Conservation (phyloP, 2,329 filamentous ascomycete genomes). For the Verticillium zaregamsianum region DNA sequence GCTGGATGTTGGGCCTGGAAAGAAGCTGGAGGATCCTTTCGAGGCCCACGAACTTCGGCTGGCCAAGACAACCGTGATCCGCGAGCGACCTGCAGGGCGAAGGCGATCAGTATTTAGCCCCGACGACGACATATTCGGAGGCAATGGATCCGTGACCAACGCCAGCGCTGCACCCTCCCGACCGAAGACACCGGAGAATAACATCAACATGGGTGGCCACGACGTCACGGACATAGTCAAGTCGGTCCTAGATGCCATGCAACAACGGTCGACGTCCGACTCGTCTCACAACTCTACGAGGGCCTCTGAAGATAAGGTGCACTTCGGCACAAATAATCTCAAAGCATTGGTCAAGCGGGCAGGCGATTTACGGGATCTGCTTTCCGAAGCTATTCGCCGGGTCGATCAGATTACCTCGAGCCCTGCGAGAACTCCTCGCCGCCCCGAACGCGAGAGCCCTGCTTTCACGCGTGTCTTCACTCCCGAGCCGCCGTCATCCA, state of each 20-base stretch:
- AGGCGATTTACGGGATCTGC: conserved; percentile 51
- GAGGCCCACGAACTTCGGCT: conserved; percentile 37
- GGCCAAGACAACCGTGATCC: conserved; percentile 48
- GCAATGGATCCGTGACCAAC: conserved; percentile 37
- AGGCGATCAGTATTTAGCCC: conserved; percentile 61
- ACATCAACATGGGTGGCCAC: conserved; percentile 22
- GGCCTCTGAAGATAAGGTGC: conserved; percentile 48
- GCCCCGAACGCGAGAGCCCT: conserved; percentile 54
- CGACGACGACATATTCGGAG: conserved; percentile 63
- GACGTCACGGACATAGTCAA: conserved; percentile 49
- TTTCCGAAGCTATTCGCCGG: conserved; percentile 57
- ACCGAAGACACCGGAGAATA: conserved; percentile 37
- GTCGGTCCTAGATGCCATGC: conserved; percentile 62
- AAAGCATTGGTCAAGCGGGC: conserved; percentile 62
- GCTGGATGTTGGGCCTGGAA: conserved; percentile 41
- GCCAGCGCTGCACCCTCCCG: conserved; percentile 29
- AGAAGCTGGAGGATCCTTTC: conserved; percentile 37
- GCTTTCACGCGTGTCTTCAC: conserved; percentile 62
- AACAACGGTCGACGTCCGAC: conserved; percentile 44
- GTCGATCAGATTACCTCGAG: conserved; percentile 56
- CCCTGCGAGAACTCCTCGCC: conserved; percentile 46
- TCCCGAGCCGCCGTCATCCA: conserved; percentile 48
- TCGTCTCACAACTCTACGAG: conserved; percentile 27
- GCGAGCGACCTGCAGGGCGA: conserved; percentile 47
- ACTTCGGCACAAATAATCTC: conserved; percentile 67